Base-by-base conservation (phyloP, 768 basidiomycete genomes). In the Ramaria sp. region DNA sequence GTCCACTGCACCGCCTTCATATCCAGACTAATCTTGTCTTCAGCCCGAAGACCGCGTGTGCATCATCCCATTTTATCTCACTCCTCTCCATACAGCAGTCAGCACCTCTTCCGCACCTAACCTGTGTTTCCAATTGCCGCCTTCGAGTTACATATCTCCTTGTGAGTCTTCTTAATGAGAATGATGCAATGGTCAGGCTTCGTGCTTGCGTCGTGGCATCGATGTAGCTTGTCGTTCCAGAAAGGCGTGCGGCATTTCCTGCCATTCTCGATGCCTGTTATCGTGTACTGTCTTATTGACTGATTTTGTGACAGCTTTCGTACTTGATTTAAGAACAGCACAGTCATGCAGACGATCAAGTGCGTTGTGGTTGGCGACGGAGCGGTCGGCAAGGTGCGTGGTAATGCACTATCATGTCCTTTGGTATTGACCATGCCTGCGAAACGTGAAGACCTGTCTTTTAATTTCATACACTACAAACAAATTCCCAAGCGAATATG, bases 401-500 rank as follows among this genome's bases (percentile, higher is more conserved):
- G 15, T 37, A 27, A 24, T 30, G 2, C 47, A 34, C 1, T 48
- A n/a, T 38, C 48, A 27, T 24, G 45, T 46, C 39, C 24, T 15
- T 39, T 38, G 17, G 39, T 17, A 30, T 15, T 49, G 15, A 24
- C 22, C 47, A 24, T 11, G 38, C 34, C 9, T 39, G 27, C 54
- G 48, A 39, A 38, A 12, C 53, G 42, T 50, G 24, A 48, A 94
- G 93, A 96, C 92, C 46, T 96, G 92, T 78, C 78, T 96, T 62
- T 78, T 96, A 74, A 96, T 96, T 70, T 96, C 92, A 60, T 94
- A 94, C 76, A 94, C 92, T 53, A 93, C 92, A 66, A 94, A 93
- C 82, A 93, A 96, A 73, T 96, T 96, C 73, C 92, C 93, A 34
- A 93, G 91, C 71, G 95, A 99, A 82, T 97, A 97, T 74, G 95